Percentiles rank a stretch among this genome's conserved stretches.
phyloP scores from a whole-genome alignment of 805 yeast species.

The Candida railenensis region DNA sequence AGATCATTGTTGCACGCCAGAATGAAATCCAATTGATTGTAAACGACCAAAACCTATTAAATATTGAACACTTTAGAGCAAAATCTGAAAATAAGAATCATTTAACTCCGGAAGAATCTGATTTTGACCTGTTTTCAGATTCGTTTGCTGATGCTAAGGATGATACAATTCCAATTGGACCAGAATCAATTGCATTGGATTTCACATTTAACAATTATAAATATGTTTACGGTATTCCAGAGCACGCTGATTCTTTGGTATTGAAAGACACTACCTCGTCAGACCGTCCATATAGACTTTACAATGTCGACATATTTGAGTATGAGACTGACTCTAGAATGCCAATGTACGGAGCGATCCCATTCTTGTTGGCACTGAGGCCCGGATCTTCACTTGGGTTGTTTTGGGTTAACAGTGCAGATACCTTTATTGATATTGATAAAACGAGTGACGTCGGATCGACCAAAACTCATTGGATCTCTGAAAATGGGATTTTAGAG shows the following conservation, averaged over 20 bases:
- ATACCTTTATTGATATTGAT: slow-evolving; percentile 79
- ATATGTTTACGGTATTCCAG: slow-evolving; percentile 92
- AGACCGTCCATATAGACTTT: slow-evolving; percentile 79
- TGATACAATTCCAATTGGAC: slow-evolving; percentile 77
- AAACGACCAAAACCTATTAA: slow-evolving; percentile 70
- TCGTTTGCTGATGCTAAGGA: slow-evolving; percentile 60
- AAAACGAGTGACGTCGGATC: slow-evolving; percentile 19
- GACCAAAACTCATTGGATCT: slow-evolving; percentile 82
- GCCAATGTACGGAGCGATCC: slow-evolving; percentile 96
- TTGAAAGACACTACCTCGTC: slow-evolving; percentile 63
- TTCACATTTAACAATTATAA: slow-evolving; percentile 58
- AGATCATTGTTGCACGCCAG: slow-evolving; percentile 46
- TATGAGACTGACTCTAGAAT: slow-evolving; percentile 77
- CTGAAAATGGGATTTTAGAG: slow-evolving; percentile 86
- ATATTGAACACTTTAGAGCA: slow-evolving; percentile 77
- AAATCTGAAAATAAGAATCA: slow-evolving; percentile 24
- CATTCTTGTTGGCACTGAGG: slow-evolving; percentile 74
- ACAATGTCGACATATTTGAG: slow-evolving; percentile 93
- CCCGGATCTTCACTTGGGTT: slow-evolving; percentile 64
- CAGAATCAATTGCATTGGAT: slow-evolving; percentile 86
- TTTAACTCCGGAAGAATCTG: slow-evolving; percentile 57
- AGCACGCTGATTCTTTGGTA: slow-evolving; percentile 82
- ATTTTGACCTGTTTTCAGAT: slow-evolving; percentile 69
- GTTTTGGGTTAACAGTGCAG: slow-evolving; percentile 93
- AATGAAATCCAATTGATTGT: slow-evolving; percentile 51